Evolutionary conservation across 1,284 basidiomycete genomes (phyloP).

Genomic region (Xerocomus cyaneibrunnescens): DNA sequence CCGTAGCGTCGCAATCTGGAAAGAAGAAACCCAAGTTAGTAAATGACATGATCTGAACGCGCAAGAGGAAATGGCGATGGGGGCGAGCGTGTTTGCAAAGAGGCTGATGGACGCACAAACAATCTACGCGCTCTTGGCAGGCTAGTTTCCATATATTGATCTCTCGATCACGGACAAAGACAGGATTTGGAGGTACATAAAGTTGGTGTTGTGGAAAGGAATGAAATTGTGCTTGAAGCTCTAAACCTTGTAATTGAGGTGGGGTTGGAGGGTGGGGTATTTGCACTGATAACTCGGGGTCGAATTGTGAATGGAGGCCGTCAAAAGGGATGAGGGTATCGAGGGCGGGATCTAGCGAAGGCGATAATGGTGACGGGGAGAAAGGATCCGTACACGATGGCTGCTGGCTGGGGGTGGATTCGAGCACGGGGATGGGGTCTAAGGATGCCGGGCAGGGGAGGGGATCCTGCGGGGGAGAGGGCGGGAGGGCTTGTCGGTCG

Average conservation of each 20-base stretch:
- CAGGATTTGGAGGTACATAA: constrained; percentile 30
- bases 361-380: background rate
- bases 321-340: constrained; percentile 30
- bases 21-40: background rate
- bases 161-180: constrained; percentile 33
- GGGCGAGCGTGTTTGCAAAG: background rate
- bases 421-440: background rate
- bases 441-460: constrained; percentile 6
- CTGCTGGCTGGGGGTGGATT: background rate
- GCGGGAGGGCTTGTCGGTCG: constrained; percentile 19
- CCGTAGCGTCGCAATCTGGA: constrained; percentile 34
- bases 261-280: constrained; percentile 10
- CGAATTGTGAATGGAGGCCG: constrained; percentile 17
- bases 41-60: constrained; percentile 1
- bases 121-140: constrained; percentile 36
- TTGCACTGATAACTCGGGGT: constrained; percentile 17
- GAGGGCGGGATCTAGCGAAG: constrained; percentile 18
- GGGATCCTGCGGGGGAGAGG: constrained; percentile 10
- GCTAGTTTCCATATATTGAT: constrained; percentile 37
- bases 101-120: constrained; percentile 25
- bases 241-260: constrained; percentile 23
- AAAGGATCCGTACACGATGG: constrained; percentile 2
- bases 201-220: constrained; percentile 27
- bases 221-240: constrained; percentile 27
- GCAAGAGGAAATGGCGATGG: background rate